Conservation (phyloP, 441 rosid species). For the Arabidopsis lyrata region DNA sequence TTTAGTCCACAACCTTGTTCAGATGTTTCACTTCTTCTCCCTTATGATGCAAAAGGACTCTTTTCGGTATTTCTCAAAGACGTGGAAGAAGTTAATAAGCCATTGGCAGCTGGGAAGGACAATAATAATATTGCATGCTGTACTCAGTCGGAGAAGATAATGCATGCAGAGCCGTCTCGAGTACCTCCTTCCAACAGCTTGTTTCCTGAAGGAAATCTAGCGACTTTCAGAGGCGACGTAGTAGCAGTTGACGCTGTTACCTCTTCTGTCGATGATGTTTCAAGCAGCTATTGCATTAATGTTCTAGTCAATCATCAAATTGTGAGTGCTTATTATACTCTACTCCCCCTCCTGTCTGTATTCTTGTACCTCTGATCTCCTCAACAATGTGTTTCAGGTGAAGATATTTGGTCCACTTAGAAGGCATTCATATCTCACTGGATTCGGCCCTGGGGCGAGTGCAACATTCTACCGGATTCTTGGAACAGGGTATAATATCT, state of each 20-base stretch:
- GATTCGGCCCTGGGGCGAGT: constrained; percentile 75
- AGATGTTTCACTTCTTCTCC: constrained; percentile 65
- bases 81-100: constrained; percentile 46
- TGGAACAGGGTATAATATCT: constrained; percentile 56
- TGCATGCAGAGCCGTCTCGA: constrained; percentile 38
- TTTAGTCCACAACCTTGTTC: constrained; percentile 37
- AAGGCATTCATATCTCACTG: constrained; percentile 66
- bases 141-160: constrained; percentile 28
- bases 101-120: constrained; percentile 43
- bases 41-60: constrained; percentile 49
- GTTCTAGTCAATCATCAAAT: constrained; percentile 60
- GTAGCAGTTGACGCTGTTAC: constrained; percentile 56
- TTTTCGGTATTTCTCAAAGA: constrained; percentile 53
- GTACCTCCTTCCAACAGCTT: constrained; percentile 48
- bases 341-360: constrained; percentile 26
- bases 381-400: constrained; percentile 56
- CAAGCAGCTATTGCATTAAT: constrained; percentile 54
- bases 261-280: constrained; percentile 38
- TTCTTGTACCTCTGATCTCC: constrained; percentile 35
- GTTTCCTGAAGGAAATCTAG: constrained; percentile 70
- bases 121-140: constrained; percentile 40
- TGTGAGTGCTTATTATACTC: constrained; percentile 52
- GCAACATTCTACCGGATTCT: constrained; percentile 85
- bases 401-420: constrained; percentile 63
- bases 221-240: constrained; percentile 65